Base-by-base conservation (phyloP, 805 yeast genomes). In the Candida maris region DNA sequence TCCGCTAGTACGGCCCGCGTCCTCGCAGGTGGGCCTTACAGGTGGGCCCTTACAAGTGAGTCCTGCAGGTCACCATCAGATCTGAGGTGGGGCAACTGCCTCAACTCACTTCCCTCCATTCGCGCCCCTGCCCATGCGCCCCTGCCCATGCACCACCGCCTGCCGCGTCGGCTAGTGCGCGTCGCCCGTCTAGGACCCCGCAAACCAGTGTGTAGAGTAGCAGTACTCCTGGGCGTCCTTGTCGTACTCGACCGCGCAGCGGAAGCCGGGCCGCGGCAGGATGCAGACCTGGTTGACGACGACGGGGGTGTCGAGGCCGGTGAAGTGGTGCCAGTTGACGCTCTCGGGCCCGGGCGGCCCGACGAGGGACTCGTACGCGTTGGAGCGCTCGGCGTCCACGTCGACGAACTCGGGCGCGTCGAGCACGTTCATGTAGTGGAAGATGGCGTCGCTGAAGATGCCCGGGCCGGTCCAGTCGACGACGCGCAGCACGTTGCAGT, bases 401-500 rank as follows among this genome's bases (percentile, higher is more conserved):
- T 46, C 49, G 17, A 27, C 31, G 5, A 49, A 9, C n/a, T 37
- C 42, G 5, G 39, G 42, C 8, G 22, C 27, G 15, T 36, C 35
- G 18, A 48, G 47, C 10, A 20, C 12, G 45, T 68, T 40, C 54
- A 74, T 74, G 48, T 74, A 54, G 50, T 71, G 72, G 59, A 73
- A 64, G 7, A 74, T 54, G 4, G 63, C 64, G 39, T 73, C 96
- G 0, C 96, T 86, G 78, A 86, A 89, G 19, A 85, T 73, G 2
- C 93, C 96, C 0, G 96, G 94, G 1, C 96, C 96, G 0, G 96
- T 85, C 94, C 94, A 85, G 52, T 83, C 75, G 85, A 85, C 82
- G 39, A 85, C 77, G 49, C 79, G 83, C 18, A 77, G 74, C 10
- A 87, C 87, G n/a, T 71, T 67, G 42, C 79, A 77, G 6, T 80